Conservation (phyloP, 352 stramenopile genomes). For the Pythium graminicola region DNA sequence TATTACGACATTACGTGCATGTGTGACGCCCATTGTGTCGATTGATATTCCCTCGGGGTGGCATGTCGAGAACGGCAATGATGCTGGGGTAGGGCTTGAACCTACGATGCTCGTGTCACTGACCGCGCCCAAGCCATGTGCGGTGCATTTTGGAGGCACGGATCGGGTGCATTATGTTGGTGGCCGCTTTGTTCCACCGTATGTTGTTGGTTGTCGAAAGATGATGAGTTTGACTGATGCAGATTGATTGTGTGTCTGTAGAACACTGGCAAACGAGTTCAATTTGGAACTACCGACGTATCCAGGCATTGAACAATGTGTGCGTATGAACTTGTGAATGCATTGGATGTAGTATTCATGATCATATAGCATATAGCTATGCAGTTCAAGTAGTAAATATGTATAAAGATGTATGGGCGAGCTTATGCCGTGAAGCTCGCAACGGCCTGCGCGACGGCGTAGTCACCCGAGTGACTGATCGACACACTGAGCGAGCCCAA, state of each 20-base stretch:
- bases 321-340: conserved; percentile 34
- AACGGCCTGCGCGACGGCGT: conserved; percentile 78
- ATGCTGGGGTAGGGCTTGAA: conserved; percentile 66
- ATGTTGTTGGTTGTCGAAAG: too few relatives aligned
- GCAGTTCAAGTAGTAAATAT: background rate
- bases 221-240: too few relatives aligned
- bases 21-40: conserved; percentile 84
- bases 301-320: conserved; percentile 50
- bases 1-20: conserved; percentile 59
- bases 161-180: conserved; percentile 92
- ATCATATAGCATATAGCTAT: conserved; percentile 6
- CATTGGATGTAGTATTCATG: conserved; percentile 28
- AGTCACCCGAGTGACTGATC: conserved; percentile 87
- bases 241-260: conserved; percentile 22
- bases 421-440: conserved; percentile 48
- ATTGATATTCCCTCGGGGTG: conserved; percentile 98
- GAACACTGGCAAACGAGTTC: conserved; percentile 52
- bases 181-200: conserved; percentile 93
- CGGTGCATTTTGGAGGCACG: conserved; percentile 79
- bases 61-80: conserved; percentile 92
- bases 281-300: conserved; percentile 59
- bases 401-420: background rate
- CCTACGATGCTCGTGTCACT: conserved; percentile 95
- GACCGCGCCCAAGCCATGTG: conserved; percentile 95
- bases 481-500: conserved; percentile 75